Conservation (phyloP, 2,329 filamentous ascomycete genomes). For the Aureobasidium zeae region DNA sequence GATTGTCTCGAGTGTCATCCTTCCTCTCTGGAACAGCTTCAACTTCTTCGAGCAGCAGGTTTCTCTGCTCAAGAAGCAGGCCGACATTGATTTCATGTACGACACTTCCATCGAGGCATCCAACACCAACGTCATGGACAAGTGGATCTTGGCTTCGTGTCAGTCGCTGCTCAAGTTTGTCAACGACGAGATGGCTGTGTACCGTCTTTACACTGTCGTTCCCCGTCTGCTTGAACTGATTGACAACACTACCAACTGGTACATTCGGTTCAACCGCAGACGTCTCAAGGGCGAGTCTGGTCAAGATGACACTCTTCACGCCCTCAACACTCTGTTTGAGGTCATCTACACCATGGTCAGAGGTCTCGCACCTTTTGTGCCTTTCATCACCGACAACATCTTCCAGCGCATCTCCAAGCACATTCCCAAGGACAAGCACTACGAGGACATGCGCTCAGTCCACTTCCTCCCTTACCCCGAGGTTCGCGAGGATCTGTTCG, state of each 20-base stretch:
- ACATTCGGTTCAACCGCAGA: conserved; percentile 88
- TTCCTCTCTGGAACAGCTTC: conserved; percentile 93
- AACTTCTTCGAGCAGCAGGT: conserved; percentile 93
- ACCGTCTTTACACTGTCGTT: conserved; percentile 73
- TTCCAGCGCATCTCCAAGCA: conserved; percentile 74
- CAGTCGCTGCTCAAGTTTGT: conserved; percentile 88
- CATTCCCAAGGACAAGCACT: conserved; percentile 61
- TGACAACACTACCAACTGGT: conserved; percentile 97
- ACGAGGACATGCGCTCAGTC: conserved; percentile 70
- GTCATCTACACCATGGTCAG: conserved; percentile 82
- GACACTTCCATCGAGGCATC: conserved; percentile 64
- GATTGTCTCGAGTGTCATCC: conserved; percentile 80
- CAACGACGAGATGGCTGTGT: conserved; percentile 79
- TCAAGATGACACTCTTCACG: conserved; percentile 75
- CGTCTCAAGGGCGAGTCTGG: conserved; percentile 85
- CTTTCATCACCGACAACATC: conserved; percentile 91
- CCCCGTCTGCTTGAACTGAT: conserved; percentile 64
- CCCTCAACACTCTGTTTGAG: conserved; percentile 88
- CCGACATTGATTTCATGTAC: conserved; percentile 66
- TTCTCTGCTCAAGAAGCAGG: conserved; percentile 74
- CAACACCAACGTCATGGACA: conserved; percentile 89
- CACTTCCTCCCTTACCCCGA: conserved; percentile 89
- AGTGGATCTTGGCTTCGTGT: conserved; percentile 87
- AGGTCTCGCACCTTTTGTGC: conserved; percentile 86
- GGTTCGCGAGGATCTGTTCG: conserved; percentile 79